Conservation (phyloP, 2,329 filamentous ascomycete species). For the Aspergillus ibericus region DNA sequence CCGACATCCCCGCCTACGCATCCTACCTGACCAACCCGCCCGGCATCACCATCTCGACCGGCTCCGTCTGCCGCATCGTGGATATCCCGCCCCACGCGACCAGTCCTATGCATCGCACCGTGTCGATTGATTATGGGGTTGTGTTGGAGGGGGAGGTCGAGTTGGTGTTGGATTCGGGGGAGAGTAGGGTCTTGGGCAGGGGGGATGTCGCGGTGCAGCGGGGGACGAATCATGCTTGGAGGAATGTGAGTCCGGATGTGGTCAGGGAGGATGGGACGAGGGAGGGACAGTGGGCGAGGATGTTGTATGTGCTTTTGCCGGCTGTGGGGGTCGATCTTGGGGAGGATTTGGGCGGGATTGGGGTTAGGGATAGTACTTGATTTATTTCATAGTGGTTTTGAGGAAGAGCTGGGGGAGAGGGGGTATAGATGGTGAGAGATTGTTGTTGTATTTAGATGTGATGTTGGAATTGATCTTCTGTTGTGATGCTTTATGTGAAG, state of each 20-base stretch:
- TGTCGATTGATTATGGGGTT: slow-evolving; percentile 54
- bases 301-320: slow-evolving; percentile 30
- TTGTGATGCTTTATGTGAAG: too few relatives aligned
- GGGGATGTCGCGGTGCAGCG: slow-evolving; percentile 58
- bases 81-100: slow-evolving; percentile 46
- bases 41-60: slow-evolving; percentile 51
- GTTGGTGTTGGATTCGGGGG: slow-evolving; percentile 52
- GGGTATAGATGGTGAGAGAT: too few relatives aligned
- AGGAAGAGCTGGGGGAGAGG: too few relatives aligned
- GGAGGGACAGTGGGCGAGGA: slow-evolving; percentile 24
- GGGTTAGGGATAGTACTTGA: slow-evolving; percentile 23
- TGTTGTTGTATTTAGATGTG: neutral
- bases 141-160: slow-evolving; percentile 54
- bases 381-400: too few relatives aligned
- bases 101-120: slow-evolving; percentile 52
- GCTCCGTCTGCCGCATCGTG: slow-evolving; percentile 42
- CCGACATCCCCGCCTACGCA: slow-evolving; percentile 50
- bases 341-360: slow-evolving; percentile 13
- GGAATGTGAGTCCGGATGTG: slow-evolving; percentile 31
- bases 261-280: slow-evolving; percentile 15
- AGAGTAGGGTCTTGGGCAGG: slow-evolving; percentile 44
- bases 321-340: slow-evolving; percentile 27
- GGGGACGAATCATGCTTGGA: slow-evolving; percentile 40
- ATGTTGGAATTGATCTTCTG: too few relatives aligned
- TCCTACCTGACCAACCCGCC: slow-evolving; percentile 47